Base-by-base conservation (phyloP, 2,329 filamentous ascomycete species). In the Tolypocladium nubicola region DNA sequence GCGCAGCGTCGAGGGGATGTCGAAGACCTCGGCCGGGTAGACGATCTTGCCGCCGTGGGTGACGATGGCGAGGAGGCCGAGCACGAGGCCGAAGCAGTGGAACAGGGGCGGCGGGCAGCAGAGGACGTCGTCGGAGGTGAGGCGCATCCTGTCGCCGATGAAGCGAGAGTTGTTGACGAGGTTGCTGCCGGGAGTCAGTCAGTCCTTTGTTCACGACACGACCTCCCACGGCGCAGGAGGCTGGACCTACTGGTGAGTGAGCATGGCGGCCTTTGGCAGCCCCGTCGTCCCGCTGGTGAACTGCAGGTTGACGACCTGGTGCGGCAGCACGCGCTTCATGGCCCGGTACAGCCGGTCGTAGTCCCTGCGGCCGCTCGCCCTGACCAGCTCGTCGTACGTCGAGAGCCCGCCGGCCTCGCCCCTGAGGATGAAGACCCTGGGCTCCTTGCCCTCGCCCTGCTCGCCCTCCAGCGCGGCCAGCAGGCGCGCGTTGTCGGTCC, bases 91-190 rank as follows among this genome's bases (percentile, higher is more conserved):
- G 67, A 93, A 93, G 75, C 88, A 93, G 75, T 94, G 90, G 76
- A 94, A 94, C 4, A 94, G 78, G 0, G 90, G 89, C 0, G 89
- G 89, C 3, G 89, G 89, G 68, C 89, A 94, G 75, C 89, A 93
- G 13, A 94, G 77, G 9, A 86, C 76, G 66, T 92, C 88, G 52
- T 77, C 74, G 3, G 81, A 73, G 0, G 82, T 84, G 19, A 93
- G 77, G 7, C 81, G 78, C 86, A 91, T 88, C 49, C 87, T 81
- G 69, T 90, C 86, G 56, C 87, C 88, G 54, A 87, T 86, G 72
- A 87, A 87, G 37, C 84, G 80, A 9, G 83, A 79, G 68, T 87
- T 87, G 68, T 88, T 87, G 59, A 84, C 75, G 62, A 83, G 73
- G 63, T 82, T 83, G 64, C 76, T 84, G 65, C 26, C 30, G 2